These are phyloP conservation scores for Cryptomeria japonica DNA, from an alignment of 75 land plant genomes.

Conservation along the genomic window DNA sequence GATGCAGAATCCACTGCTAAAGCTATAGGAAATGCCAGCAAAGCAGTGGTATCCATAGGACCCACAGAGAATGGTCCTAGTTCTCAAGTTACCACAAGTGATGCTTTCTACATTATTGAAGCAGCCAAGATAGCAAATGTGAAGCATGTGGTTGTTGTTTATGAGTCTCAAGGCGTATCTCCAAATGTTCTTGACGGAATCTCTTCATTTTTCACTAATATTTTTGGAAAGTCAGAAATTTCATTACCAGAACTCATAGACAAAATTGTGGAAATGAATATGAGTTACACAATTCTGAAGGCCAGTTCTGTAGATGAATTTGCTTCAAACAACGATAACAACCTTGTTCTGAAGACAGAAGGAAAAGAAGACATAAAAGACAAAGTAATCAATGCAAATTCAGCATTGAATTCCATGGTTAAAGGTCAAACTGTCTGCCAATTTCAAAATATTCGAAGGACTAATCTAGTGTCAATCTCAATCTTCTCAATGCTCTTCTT, in stretches of 20 bases:
- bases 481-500: background rate
- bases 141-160: constrained; percentile 74
- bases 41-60: constrained; percentile 95
- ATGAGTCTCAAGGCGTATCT: constrained; percentile 31
- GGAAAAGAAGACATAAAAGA: constrained; percentile 38
- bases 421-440: constrained; percentile 18
- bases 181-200: constrained; percentile 75
- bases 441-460: constrained; percentile 14
- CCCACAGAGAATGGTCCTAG: constrained; percentile 81
- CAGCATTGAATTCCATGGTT: constrained; percentile 18
- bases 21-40: constrained; percentile 88
- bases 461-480: background rate
- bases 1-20: constrained; percentile 80
- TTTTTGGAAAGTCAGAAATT: constrained; percentile 57
- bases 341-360: constrained; percentile 70
- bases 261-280: constrained; percentile 63
- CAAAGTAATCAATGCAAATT: constrained; percentile 30
- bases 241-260: constrained; percentile 48
- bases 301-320: constrained; percentile 71
- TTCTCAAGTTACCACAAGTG: constrained; percentile 56
- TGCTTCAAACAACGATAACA: constrained; percentile 47
- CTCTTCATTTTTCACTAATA: constrained; percentile 72
- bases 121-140: constrained; percentile 84
- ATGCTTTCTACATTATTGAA: constrained; percentile 74
- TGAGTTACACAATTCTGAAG: constrained; percentile 82